phyloP scores from a whole-genome alignment of 2,329 filamentous ascomycete species.

The Ascosphaera aggregata region DNA sequence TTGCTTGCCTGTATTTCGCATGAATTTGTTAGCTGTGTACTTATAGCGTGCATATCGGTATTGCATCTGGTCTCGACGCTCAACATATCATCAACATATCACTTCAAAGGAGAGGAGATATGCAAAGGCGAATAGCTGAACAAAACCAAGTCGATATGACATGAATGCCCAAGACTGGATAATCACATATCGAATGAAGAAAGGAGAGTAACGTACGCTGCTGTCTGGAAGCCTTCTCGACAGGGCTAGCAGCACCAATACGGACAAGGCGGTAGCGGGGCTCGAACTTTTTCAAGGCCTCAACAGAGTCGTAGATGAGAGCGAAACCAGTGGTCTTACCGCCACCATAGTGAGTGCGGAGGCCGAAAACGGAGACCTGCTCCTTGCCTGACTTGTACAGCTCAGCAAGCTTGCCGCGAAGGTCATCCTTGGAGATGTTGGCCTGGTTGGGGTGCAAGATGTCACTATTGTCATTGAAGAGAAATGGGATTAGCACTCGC shows the following conservation, averaged over 20 bases:
- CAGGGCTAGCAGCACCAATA: constrained; percentile 77
- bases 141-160: too few relatives aligned
- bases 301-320: constrained; percentile 91
- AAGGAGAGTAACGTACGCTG: constrained; percentile 56
- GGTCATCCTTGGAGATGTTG: constrained; percentile 98
- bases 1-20: constrained; percentile 64
- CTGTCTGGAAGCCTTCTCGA: constrained; percentile 94
- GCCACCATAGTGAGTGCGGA: constrained; percentile 97
- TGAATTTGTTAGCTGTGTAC: constrained; percentile 5
- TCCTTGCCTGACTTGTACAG: constrained; percentile 98
- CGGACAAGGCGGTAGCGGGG: constrained; percentile 92
- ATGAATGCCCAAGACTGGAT: too few relatives aligned
- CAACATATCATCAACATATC: too few relatives aligned
- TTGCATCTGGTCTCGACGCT: too few relatives aligned
- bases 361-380: constrained; percentile 92
- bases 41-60: too few relatives aligned
- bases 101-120: too few relatives aligned
- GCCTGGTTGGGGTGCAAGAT: constrained; percentile 96
- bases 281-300: constrained; percentile 99
- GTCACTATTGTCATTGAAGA: constrained; percentile 57
- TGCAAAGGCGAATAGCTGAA: constrained; percentile 2
- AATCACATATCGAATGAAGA: constrained; percentile 3
- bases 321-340: constrained; percentile 99
- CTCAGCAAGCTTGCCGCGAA: constrained; percentile 79
- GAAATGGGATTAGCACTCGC: too few relatives aligned